Evolutionary conservation across 164 flowering plant species (phyloP).

Genomic region (Annona cherimola): DNA sequence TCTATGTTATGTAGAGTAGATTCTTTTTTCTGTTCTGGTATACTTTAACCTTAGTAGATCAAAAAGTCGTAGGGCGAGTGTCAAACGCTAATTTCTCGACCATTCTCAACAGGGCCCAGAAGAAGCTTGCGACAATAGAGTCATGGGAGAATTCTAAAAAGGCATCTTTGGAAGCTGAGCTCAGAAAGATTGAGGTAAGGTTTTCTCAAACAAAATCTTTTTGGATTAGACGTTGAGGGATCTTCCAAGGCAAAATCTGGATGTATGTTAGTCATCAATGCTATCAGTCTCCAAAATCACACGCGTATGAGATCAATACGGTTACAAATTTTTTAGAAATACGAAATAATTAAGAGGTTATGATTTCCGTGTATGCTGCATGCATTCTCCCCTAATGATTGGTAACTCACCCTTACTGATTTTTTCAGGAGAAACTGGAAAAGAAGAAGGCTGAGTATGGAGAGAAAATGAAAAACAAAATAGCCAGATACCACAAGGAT

Average conservation of each 20-base stretch:
- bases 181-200: slow-evolving; percentile 57
- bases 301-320: not conserved
- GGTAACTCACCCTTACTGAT: not conserved
- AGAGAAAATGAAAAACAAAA: slow-evolving; percentile 75
- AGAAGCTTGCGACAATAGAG: slow-evolving; percentile 39
- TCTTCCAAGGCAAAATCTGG: not conserved
- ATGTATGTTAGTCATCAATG: not conserved
- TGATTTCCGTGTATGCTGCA: too few species aligned
- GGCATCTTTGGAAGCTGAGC: slow-evolving; percentile 56
- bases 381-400: too few species aligned
- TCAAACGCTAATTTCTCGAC: not conserved
- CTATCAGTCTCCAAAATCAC: not conserved
- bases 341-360: too few species aligned
- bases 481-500: slow-evolving; percentile 57
- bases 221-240: not conserved
- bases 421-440: slow-evolving; percentile 63
- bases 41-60: too few species aligned
- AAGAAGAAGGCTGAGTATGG: slow-evolving; percentile 64
- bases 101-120: slow-evolving; percentile 47
- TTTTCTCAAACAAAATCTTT: too few species aligned
- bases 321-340: too few species aligned
- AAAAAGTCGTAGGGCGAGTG: too few species aligned
- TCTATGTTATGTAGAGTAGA: too few species aligned
- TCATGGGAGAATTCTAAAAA: slow-evolving; percentile 76
- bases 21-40: too few species aligned